Base-by-base conservation (phyloP, 202 grass and related monocot genomes). In the Setaria italica region DNA sequence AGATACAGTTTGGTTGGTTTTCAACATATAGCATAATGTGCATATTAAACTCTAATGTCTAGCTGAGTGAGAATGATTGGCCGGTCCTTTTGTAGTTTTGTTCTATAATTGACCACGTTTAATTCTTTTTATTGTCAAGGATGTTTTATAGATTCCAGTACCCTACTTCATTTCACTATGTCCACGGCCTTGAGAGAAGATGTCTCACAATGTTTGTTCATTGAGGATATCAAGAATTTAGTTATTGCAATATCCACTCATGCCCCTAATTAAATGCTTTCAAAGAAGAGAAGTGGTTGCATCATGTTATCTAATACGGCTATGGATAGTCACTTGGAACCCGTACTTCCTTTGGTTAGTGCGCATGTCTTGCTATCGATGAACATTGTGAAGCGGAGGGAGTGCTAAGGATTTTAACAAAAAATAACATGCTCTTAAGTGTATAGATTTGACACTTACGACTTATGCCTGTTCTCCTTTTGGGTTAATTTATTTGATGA, bases 11-110 rank as follows among this genome's bases (percentile, higher is more conserved):
- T 39, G 4, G 34, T 62, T 20, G 13, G 16, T 13, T 85, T 85
- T 76, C 3, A 69, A 49, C 46, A 76, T 53, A 62, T 43, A 69
- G 58, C 21, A 67, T 17, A 37, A 50, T 20, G 1, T 57, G 55
- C 2, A 59, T 30, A 74, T 84, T 33, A 16, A 67, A 86, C 53
- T 86, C 39, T 59, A 46, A 65, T 77, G 29, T 85, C 35, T 86
- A 49, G 45, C 39, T 54, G 3, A 78, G 41, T 75, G 46, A 33
- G 33, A 86, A 67, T 46, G 45, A 17, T 20, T 75, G 34, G 79
- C 6, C 19, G 33, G 2, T 53, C 47, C 67, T 37, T 33, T 30
- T 48, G 30, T 16, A 64, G n/a, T 46, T 7, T 11, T 21, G 25
- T 42, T 80, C 10, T 72, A 59, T 69, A 55, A 53, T 80, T 57